A percentile compares a stretch with the other conserved stretches of the same genome.
Evolutionary conservation across 2,329 filamentous ascomycete genomes (phyloP).

Genomic region (Plenodomus tracheiphilus): DNA sequence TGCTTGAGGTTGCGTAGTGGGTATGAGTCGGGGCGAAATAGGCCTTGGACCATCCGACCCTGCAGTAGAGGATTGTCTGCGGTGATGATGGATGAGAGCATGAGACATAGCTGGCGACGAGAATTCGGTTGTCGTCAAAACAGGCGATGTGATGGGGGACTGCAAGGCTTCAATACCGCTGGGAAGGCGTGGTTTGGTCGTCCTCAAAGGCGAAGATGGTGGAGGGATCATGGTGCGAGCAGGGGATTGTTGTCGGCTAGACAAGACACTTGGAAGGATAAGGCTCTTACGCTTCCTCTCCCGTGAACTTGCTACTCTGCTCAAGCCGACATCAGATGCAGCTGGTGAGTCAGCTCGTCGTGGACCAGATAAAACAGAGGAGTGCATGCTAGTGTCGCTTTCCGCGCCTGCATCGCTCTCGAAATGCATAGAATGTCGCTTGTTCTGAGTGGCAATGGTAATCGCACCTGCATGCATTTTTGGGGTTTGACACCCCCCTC

Average conservation of each 20-base stretch:
- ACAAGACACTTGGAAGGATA: slow-evolving; percentile 76
- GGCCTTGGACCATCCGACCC: slow-evolving; percentile 71
- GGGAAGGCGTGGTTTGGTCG: slow-evolving; percentile 75
- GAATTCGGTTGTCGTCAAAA: slow-evolving; percentile 81
- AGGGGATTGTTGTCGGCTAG: slow-evolving; percentile 85
- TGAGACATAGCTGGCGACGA: slow-evolving; percentile 67
- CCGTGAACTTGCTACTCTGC: slow-evolving; percentile 74
- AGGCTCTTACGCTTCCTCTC: slow-evolving; percentile 87
- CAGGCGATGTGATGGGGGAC: slow-evolving; percentile 88
- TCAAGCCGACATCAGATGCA: slow-evolving; percentile 80
- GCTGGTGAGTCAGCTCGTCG: slow-evolving; percentile 80
- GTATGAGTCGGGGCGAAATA: slow-evolving; percentile 78
- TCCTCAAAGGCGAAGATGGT: slow-evolving; percentile 84
- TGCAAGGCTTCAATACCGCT: slow-evolving; percentile 66
- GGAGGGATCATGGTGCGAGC: slow-evolving; percentile 68
- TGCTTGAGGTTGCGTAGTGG: slow-evolving; percentile 79
- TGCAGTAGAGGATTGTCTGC: slow-evolving; percentile 87
- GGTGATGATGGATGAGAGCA: slow-evolving; percentile 72
- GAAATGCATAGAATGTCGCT: slow-evolving; percentile 75
- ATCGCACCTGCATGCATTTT: slow-evolving; percentile 72
- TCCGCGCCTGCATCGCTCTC: slow-evolving; percentile 83
- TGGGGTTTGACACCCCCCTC: slow-evolving; percentile 81
- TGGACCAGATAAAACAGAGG: slow-evolving; percentile 72
- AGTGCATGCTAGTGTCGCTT: slow-evolving; percentile 86
- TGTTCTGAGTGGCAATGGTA: slow-evolving; percentile 64